Conservation (phyloP, 306 rosid species). For the Vicia villosa region DNA sequence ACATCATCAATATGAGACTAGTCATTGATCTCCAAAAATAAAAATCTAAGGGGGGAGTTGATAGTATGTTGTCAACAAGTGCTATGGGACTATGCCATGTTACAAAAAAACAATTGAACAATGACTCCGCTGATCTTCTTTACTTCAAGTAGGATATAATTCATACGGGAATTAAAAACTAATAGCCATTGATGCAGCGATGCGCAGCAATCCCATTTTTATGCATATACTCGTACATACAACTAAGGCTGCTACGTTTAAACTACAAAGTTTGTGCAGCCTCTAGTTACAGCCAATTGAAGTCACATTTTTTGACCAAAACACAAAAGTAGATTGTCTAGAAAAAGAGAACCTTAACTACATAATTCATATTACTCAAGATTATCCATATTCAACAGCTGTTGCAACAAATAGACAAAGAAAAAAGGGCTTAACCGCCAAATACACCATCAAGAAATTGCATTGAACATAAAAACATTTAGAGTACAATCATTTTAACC, state of each 20-base stretch:
- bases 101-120: conserved; percentile 14
- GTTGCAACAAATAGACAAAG: neutral
- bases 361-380: conserved; percentile 12
- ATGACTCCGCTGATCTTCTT: conserved; percentile 1
- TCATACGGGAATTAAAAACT: too few species aligned
- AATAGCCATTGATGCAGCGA: too few species aligned
- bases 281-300: conserved; percentile 26
- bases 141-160: too few species aligned
- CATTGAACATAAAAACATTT: neutral
- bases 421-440: neutral
- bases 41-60: conserved; percentile 6
- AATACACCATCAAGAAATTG: conserved; percentile 3
- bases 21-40: conserved; percentile 24
- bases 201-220: neutral
- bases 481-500: neutral
- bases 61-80: conserved; percentile 6
- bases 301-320: neutral
- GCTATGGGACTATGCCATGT: neutral
- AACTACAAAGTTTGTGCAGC: conserved; percentile 21
- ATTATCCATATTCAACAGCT: conserved; percentile 20
- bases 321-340: conserved; percentile 16
- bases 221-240: neutral
- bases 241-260: conserved; percentile 14
- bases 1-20: conserved; percentile 31
- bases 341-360: conserved; percentile 11